These are phyloP conservation scores for Stipa capillata DNA, from an alignment of 176 grass and related monocot species.

Conservation along the genomic window DNA sequence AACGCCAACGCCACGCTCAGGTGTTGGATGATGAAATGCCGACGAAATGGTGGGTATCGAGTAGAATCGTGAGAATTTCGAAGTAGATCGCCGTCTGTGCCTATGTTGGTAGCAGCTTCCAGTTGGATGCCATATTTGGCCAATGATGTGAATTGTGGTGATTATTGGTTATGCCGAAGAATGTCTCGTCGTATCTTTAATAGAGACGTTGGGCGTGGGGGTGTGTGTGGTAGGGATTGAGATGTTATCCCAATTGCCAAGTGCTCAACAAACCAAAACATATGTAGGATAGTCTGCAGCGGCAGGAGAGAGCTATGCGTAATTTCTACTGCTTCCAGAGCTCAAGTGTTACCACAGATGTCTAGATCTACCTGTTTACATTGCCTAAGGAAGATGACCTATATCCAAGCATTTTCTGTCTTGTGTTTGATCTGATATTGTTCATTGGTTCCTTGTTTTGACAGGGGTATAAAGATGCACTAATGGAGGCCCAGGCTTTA, in stretches of 20 bases:
- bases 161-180: neutral
- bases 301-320: neutral
- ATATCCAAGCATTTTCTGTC: neutral
- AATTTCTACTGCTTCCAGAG: neutral
- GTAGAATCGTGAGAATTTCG: neutral
- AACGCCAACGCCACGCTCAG: neutral
- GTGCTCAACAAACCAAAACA: neutral
- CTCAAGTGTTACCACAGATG: neutral
- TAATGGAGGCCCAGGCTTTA: conserved; percentile 43
- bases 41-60: neutral
- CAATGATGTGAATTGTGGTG: neutral
- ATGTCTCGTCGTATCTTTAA: neutral
- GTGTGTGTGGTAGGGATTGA: no score
- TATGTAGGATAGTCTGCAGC: neutral
- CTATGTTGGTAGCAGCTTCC: neutral
- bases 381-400: neutral
- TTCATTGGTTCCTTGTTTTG: neutral
- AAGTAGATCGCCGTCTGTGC: neutral
- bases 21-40: conserved; percentile 4
- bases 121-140: neutral
- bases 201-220: neutral
- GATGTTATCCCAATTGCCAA: neutral
- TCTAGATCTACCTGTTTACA: neutral
- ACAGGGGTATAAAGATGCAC: conserved; percentile 74
- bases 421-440: neutral